These are phyloP conservation scores for Xerocomus amazonicus DNA, from an alignment of 1,284 basidiomycete species.

Conservation along the genomic window DNA sequence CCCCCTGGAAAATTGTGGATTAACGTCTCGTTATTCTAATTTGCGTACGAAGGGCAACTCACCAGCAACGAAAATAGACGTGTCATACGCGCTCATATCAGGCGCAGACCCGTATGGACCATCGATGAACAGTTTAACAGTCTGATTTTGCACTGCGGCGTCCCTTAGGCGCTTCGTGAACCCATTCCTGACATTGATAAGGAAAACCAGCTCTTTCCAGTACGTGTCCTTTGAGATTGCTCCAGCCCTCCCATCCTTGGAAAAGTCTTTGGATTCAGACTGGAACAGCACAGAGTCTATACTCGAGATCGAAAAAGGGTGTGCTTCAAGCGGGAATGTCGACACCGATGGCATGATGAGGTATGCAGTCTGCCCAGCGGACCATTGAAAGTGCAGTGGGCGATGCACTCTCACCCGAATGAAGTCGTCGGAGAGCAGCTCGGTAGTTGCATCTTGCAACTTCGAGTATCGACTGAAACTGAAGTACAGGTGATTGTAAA, in stretches of 20 bases:
- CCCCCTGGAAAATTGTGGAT: conserved; percentile 30
- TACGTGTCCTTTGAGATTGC: conserved; percentile 6
- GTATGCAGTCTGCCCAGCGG: conserved; percentile 51
- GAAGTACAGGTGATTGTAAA: conserved; percentile 43
- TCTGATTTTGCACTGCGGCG: conserved; percentile 20
- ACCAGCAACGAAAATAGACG: conserved; percentile 40
- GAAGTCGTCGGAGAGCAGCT: conserved; percentile 26
- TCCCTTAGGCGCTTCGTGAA: conserved; percentile 38
- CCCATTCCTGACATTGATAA: conserved; percentile 47
- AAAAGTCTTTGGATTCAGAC: background rate
- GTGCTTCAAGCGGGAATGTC: conserved; percentile 43
- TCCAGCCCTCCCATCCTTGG: background rate
- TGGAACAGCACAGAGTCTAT: conserved; percentile 32
- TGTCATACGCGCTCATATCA: conserved; percentile 33
- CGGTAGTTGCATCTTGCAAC: conserved; percentile 24
- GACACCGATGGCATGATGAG: conserved; percentile 45
- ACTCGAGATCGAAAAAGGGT: conserved; percentile 55
- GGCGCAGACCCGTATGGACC: conserved; percentile 44
- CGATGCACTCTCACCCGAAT: conserved; percentile 25
- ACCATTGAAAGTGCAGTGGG: conserved; percentile 28
- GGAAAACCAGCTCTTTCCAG: conserved; percentile 45
- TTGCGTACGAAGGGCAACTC: background rate
- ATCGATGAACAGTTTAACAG: conserved; percentile 38
- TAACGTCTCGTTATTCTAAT: background rate
- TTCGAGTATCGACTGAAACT: conserved; percentile 14